Evolutionary conservation across 208 protist species (phyloP).

Genomic region (Leptomonas seymouri): DNA sequence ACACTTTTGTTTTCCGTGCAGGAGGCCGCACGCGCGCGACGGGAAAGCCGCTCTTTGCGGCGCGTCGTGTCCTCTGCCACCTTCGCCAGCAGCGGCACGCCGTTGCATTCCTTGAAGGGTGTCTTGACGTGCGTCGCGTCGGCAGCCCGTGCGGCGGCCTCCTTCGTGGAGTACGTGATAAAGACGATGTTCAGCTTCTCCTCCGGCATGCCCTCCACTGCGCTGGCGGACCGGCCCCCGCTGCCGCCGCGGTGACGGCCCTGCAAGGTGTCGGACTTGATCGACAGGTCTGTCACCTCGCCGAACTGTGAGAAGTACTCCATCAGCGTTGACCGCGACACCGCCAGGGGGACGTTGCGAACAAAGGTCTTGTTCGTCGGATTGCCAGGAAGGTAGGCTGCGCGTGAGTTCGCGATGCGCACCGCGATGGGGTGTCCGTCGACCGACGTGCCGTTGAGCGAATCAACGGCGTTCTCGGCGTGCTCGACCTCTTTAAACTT

Average conservation of each 20-base stretch:
- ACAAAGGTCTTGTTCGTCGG: slow-evolving; percentile 81
- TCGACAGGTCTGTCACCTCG: slow-evolving; percentile 67
- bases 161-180: slow-evolving; percentile 72
- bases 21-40: slow-evolving; percentile 27
- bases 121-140: slow-evolving; percentile 61
- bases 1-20: slow-evolving; percentile 3
- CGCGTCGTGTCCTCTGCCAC: slow-evolving; percentile 74
- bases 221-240: slow-evolving; percentile 7
- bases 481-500: slow-evolving; percentile 52
- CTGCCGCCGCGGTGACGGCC: slow-evolving; percentile 20
- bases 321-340: slow-evolving; percentile 45
- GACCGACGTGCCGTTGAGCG: slow-evolving; percentile 44
- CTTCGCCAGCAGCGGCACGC: slow-evolving; percentile 73
- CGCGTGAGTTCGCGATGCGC: slow-evolving; percentile 65
- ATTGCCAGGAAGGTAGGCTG: slow-evolving; percentile 65
- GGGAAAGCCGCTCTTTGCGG: slow-evolving; percentile 63
- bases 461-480: slow-evolving; percentile 50
- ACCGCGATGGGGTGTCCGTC: slow-evolving; percentile 47
- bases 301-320: slow-evolving; percentile 65
- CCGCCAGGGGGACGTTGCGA: slow-evolving; percentile 61
- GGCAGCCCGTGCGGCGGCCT: slow-evolving; percentile 55
- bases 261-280: slow-evolving; percentile 68
- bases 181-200: slow-evolving; percentile 71
- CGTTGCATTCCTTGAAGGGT: slow-evolving; percentile 67
- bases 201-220: slow-evolving; percentile 7